Evolutionary conservation across 176 grass and related monocot genomes (phyloP).

Genomic region (Avena insularis): DNA sequence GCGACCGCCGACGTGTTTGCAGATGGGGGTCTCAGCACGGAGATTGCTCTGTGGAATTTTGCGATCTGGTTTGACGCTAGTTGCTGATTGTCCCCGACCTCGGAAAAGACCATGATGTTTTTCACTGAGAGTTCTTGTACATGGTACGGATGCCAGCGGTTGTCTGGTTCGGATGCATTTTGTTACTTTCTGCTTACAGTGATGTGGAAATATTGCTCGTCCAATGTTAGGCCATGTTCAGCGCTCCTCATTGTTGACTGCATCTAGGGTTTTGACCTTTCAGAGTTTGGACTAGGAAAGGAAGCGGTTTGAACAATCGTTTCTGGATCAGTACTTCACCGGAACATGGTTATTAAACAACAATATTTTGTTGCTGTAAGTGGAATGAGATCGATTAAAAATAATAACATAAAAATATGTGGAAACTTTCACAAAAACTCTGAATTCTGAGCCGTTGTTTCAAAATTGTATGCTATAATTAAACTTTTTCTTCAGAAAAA

Average conservation of each 20-base stretch:
- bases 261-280: constrained; percentile 24
- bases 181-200: constrained; percentile 7
- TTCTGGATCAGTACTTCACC: not conserved
- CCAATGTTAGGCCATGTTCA: constrained; percentile 59
- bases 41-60: constrained; percentile 42
- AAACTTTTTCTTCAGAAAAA: not conserved
- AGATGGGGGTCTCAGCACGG: not conserved
- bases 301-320: constrained; percentile 9
- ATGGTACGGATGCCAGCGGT: not conserved
- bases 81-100: not conserved
- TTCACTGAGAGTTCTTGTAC: not conserved
- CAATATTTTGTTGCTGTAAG: not conserved
- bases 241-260: constrained; percentile 38
- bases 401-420: not conserved
- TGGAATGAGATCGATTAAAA: constrained; percentile 2
- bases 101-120: not conserved
- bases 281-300: constrained; percentile 15
- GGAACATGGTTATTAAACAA: not conserved
- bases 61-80: constrained; percentile 27
- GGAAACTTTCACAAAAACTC: not conserved
- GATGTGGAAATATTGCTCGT: constrained; percentile 37
- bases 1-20: constrained; percentile 8
- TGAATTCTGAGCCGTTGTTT: constrained; percentile 9
- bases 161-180: constrained; percentile 7
- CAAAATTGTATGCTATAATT: constrained; percentile 3